Evolutionary conservation across 2,329 filamentous ascomycete genomes (phyloP).

Genomic region (Sporothrix globosa): DNA sequence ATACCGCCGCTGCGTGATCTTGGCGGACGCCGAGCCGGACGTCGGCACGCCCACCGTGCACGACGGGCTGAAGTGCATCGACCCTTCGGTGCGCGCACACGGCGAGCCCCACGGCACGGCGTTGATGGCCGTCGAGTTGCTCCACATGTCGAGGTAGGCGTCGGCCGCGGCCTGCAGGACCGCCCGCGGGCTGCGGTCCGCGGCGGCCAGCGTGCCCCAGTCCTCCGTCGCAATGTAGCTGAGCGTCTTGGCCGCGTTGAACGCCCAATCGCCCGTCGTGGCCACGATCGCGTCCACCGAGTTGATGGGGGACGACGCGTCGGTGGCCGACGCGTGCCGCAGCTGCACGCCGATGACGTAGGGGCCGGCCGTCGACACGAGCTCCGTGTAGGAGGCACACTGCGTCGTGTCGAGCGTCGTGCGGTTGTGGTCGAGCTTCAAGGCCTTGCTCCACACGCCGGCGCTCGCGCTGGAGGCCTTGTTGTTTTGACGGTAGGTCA

Average conservation of each 20-base stretch:
- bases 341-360: constrained; percentile 37
- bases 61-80: constrained; percentile 34
- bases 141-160: constrained; percentile 45
- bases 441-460: constrained; percentile 40
- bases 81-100: constrained; percentile 41
- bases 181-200: constrained; percentile 38
- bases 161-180: constrained; percentile 40
- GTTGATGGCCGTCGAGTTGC: constrained; percentile 40
- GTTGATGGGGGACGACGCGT: constrained; percentile 30
- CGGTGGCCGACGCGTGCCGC: constrained; percentile 29
- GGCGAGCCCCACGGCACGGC: constrained; percentile 45
- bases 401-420: constrained; percentile 43
- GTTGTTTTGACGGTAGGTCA: constrained; percentile 42
- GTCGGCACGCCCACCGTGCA: constrained; percentile 39
- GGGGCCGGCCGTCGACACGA: constrained; percentile 43
- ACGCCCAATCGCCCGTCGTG: constrained; percentile 43
- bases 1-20: constrained; percentile 40
- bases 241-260: constrained; percentile 43
- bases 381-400: constrained; percentile 50
- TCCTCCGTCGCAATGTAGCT: constrained; percentile 41
- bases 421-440: constrained; percentile 44
- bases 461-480: constrained; percentile 2
- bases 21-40: constrained; percentile 33
- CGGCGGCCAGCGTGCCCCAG: constrained; percentile 40
- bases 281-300: constrained; percentile 43